phyloP scores from a whole-genome alignment of 208 protist species.

The Leishmania major region DNA sequence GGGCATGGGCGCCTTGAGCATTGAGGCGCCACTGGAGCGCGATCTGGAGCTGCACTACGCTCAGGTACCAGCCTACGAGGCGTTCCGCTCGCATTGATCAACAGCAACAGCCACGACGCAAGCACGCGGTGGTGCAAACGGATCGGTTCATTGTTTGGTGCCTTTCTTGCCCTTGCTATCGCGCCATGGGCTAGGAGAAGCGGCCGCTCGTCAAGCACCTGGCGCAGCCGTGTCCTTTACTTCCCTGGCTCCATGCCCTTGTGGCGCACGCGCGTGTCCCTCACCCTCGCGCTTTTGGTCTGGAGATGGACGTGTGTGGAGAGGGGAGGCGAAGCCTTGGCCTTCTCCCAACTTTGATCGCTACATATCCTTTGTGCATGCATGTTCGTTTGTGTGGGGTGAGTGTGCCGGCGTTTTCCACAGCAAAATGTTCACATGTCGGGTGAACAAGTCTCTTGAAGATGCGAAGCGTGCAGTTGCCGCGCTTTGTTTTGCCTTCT shows the following conservation, averaged over 20 bases:
- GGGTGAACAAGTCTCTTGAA: neutral
- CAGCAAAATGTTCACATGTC: neutral
- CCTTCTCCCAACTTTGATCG: neutral
- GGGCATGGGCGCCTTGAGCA: conserved; percentile 56
- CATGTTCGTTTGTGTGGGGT: neutral
- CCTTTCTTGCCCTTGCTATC: neutral
- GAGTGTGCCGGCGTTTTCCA: neutral
- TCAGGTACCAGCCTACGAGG: conserved; percentile 79
- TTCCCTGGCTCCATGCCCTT: neutral
- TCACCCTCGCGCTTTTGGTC: neutral
- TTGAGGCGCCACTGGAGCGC: conserved; percentile 41
- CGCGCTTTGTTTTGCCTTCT: neutral
- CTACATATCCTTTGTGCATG: neutral
- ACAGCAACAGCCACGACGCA: neutral
- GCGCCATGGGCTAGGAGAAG: neutral
- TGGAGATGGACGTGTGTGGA: neutral
- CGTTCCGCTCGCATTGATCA: conserved; percentile 59
- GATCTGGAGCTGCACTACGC: conserved; percentile 70
- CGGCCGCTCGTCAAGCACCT: neutral
- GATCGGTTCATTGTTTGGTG: neutral
- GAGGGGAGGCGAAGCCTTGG: neutral
- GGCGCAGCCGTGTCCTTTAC: neutral
- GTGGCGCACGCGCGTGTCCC: neutral
- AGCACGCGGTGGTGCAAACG: neutral
- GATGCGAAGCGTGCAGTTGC: neutral